Conservation (phyloP, 768 basidiomycete genomes). For the Trametes gibbosa region DNA sequence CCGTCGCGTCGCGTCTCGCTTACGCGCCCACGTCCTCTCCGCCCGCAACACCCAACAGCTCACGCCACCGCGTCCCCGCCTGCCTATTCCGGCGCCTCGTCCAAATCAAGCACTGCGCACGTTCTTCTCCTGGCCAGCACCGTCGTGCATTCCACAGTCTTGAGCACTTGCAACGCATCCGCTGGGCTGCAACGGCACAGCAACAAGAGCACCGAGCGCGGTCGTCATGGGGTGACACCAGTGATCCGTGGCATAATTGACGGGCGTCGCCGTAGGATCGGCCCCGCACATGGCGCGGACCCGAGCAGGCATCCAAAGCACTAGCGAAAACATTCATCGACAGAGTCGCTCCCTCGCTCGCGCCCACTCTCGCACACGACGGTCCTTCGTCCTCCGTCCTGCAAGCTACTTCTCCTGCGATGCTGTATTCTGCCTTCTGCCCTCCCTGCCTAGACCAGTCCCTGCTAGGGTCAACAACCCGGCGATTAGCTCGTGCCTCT, state of each 20-base stretch:
- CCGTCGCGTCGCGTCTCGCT: conserved; percentile 14
- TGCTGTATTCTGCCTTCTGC: too few relatives aligned
- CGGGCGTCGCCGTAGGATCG: background rate
- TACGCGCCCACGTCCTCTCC: background rate
- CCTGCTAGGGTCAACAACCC: too few relatives aligned
- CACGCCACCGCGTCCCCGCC: conserved; percentile 18
- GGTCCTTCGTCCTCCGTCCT: too few relatives aligned
- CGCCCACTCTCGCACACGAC: too few relatives aligned
- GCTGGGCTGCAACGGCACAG: too few relatives aligned
- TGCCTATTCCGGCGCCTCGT: conserved; percentile 3
- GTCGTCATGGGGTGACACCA: too few relatives aligned
- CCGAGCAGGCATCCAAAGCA: background rate
- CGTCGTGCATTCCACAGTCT: background rate
- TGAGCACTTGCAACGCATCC: too few relatives aligned
- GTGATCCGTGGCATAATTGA: background rate
- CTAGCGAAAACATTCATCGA: too few relatives aligned
- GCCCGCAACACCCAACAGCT: background rate
- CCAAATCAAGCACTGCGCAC: background rate
- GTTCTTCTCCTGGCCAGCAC: background rate
- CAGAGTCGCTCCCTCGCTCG: too few relatives aligned
- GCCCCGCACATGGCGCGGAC: background rate
- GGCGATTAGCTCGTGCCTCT: too few relatives aligned
- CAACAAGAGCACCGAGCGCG: background rate
- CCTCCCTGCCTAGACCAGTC: too few relatives aligned
- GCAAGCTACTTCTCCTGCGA: too few relatives aligned